Conservation (phyloP, 2,329 filamentous ascomycete genomes). For the Pyrenochaeta sp. region DNA sequence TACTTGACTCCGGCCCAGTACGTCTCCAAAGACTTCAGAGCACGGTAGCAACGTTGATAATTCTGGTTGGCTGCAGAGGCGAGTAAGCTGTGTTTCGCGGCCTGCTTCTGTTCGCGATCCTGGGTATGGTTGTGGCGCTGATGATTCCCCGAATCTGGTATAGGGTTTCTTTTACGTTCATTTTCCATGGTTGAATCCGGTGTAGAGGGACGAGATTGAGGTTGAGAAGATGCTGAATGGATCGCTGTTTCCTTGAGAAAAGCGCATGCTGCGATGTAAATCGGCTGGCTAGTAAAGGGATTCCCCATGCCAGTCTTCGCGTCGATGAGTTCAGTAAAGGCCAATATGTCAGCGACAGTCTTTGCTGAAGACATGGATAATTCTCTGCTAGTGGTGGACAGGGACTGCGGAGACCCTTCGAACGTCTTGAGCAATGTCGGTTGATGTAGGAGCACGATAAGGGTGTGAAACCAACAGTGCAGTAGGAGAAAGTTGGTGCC, state of each 20-base stretch:
- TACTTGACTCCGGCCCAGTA: constrained; percentile 91
- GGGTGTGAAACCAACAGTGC: constrained; percentile 88
- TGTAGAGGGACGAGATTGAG: constrained; percentile 66
- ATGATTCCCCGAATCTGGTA: constrained; percentile 15
- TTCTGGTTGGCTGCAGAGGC: constrained; percentile 85
- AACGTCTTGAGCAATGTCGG: constrained; percentile 84
- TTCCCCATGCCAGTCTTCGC: constrained; percentile 87
- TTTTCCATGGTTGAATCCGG: constrained; percentile 13
- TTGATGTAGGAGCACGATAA: constrained; percentile 85
- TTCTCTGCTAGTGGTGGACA: constrained; percentile 82
- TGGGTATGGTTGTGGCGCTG: constrained; percentile 21
- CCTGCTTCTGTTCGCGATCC: constrained; percentile 52
- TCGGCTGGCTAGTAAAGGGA: constrained; percentile 86
- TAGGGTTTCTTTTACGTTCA: constrained; percentile 2
- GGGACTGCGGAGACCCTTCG: constrained; percentile 71
- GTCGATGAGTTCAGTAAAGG: constrained; percentile 86
- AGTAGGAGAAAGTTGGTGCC: constrained; percentile 87
- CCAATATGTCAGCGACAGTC: constrained; percentile 87
- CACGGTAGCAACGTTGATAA: constrained; percentile 87
- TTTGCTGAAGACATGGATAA: constrained; percentile 88
- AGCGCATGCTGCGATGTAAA: constrained; percentile 89
- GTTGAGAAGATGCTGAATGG: constrained; percentile 69
- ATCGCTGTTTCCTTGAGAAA: constrained; percentile 84
- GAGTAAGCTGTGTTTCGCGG: constrained; percentile 75
- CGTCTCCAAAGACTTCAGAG: constrained; percentile 78